Conservation (phyloP, 2,329 filamentous ascomycete species). For the Fusarium tricinctum region DNA sequence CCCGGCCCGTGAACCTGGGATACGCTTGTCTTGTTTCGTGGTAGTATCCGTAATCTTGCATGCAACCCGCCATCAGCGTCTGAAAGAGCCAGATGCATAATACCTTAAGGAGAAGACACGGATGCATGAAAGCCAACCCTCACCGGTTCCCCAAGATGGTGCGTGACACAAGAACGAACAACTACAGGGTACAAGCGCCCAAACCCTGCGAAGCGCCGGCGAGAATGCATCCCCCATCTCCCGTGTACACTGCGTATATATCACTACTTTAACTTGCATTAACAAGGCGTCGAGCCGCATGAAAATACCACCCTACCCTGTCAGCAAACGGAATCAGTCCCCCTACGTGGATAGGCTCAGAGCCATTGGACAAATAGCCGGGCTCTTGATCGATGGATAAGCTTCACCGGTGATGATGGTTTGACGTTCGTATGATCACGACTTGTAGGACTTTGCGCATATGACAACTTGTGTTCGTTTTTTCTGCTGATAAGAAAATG, state of each 20-base stretch:
- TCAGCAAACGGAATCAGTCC: constrained; percentile 21
- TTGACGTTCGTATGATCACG: constrained; percentile 26
- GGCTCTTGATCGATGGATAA: constrained; percentile 18
- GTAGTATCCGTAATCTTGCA: not conserved
- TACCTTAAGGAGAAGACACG: not conserved
- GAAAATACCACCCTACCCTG: constrained; percentile 30
- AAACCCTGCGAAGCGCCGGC: constrained; percentile 21
- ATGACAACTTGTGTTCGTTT: not conserved
- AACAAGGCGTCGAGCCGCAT: constrained; percentile 28
- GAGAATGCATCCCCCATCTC: not conserved
- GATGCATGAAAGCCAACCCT: not conserved
- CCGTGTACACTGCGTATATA: not conserved
- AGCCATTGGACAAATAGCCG: constrained; percentile 28
- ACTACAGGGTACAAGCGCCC: constrained; percentile 16
- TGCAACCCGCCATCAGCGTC: not conserved
- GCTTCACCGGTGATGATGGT: constrained; percentile 32
- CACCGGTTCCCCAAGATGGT: constrained; percentile 35
- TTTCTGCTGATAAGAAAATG: not conserved
- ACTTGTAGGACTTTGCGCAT: constrained; percentile 9
- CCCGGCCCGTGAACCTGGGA: constrained; percentile 36
- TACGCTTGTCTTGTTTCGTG: constrained; percentile 5
- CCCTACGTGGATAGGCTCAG: constrained; percentile 16
- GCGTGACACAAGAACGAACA: constrained; percentile 16
- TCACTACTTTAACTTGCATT: constrained; percentile 35
- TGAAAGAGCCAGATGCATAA: constrained; percentile 18